Evolutionary conservation across 2,329 filamentous ascomycete species (phyloP).

Genomic region (Zymoseptoria passerinii): DNA sequence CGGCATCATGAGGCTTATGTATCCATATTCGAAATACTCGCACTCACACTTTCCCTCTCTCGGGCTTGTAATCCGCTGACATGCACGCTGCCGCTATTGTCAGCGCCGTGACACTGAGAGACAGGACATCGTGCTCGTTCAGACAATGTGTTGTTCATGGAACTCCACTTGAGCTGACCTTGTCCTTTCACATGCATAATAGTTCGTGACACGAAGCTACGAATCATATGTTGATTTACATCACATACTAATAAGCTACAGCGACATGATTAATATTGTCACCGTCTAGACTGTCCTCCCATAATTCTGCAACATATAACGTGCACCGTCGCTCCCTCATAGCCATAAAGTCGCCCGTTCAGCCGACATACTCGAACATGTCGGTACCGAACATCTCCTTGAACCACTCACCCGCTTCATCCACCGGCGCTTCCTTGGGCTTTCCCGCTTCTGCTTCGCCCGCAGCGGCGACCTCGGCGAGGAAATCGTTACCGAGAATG

Average conservation of each 20-base stretch:
- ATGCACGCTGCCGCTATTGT: too few species aligned
- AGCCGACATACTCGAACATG: conserved; percentile 17
- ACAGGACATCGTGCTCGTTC: too few species aligned
- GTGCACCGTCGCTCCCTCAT: neutral
- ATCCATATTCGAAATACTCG: neutral
- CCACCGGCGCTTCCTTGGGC: conserved; percentile 3
- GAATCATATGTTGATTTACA: too few species aligned
- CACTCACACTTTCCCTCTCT: neutral
- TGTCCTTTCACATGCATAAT: too few species aligned
- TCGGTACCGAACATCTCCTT: conserved; percentile 23
- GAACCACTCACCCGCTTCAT: conserved; percentile 20
- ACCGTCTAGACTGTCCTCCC: neutral
- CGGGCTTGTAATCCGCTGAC: neutral
- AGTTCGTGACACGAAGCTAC: too few species aligned
- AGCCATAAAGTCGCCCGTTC: conserved; percentile 2
- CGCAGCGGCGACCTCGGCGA: neutral
- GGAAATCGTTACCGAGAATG: conserved; percentile 1
- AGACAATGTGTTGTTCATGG: too few species aligned
- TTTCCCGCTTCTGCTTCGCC: neutral
- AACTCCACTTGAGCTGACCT: too few species aligned
- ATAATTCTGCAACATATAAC: neutral
- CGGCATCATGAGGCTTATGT: neutral
- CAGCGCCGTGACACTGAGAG: too few species aligned
- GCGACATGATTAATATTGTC: neutral
- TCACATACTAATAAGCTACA: neutral